Percentiles rank a stretch among this genome's conserved stretches.
These are phyloP conservation scores for Fusarium luffae DNA, from an alignment of 2,329 filamentous ascomycete species.

Conservation along the genomic window DNA sequence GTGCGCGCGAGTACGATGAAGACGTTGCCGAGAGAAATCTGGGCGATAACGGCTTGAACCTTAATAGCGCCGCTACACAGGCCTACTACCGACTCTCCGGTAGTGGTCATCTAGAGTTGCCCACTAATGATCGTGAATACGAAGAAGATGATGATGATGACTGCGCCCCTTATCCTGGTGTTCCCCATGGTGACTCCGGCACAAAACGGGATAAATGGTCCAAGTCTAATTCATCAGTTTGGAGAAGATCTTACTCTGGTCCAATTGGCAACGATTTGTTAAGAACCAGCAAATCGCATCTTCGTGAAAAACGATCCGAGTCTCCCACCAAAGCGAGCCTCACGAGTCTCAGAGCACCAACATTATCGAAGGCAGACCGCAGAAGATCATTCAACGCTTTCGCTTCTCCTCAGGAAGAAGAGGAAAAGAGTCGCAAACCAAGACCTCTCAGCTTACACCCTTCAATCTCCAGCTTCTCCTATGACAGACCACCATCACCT, in stretches of 20 bases:
- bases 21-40: conserved; percentile 73
- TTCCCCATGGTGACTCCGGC: conserved; percentile 27
- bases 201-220: conserved; percentile 21
- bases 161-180: conserved; percentile 30
- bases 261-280: conserved; percentile 9
- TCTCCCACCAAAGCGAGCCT: conserved; percentile 7
- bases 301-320: conserved; percentile 23
- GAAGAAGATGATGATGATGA: conserved; percentile 25
- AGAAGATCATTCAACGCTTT: conserved; percentile 42
- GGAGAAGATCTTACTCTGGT: conserved; percentile 36
- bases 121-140: conserved; percentile 1
- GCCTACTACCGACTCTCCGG: conserved; percentile 50
- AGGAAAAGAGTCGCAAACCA: conserved; percentile 26
- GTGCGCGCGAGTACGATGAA: conserved; percentile 68
- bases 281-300: conserved; percentile 6
- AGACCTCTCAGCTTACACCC: conserved; percentile 40
- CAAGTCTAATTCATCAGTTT: conserved; percentile 29
- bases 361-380: conserved; percentile 16
- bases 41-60: conserved; percentile 50
- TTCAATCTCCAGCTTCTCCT: conserved; percentile 34
- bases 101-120: conserved; percentile 4
- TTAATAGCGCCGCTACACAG: conserved; percentile 50
- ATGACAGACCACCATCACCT: neutral
- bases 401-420: conserved; percentile 19
- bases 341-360: conserved; percentile 2